These are phyloP conservation scores for Komagataella mondaviorum DNA, from an alignment of 805 yeast genomes.

Conservation along the genomic window DNA sequence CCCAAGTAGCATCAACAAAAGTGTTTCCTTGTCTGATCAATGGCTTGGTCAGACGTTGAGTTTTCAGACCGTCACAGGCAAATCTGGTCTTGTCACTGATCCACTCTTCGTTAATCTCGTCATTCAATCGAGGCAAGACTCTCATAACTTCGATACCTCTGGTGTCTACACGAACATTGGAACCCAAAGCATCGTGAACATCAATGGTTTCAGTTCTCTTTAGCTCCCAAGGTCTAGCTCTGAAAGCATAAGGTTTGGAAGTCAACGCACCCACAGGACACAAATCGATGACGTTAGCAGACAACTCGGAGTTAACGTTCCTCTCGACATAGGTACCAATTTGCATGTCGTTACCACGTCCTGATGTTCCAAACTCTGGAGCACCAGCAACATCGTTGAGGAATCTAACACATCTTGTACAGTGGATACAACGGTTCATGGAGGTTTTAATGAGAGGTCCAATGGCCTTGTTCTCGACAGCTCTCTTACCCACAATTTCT, in stretches of 20 bases:
- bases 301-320: conserved; percentile 71
- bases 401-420: conserved; percentile 84
- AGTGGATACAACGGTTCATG: conserved; percentile 87
- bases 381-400: conserved; percentile 89
- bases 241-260: conserved; percentile 83
- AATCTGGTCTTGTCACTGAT: conserved; percentile 78
- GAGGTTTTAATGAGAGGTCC: conserved; percentile 85
- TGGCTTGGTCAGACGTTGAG: conserved; percentile 77
- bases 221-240: conserved; percentile 88
- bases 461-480: conserved; percentile 81
- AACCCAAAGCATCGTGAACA: conserved; percentile 73
- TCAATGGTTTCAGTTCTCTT: conserved; percentile 81
- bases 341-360: conserved; percentile 88
- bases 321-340: conserved; percentile 82
- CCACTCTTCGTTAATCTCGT: conserved; percentile 86
- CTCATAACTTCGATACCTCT: conserved; percentile 84
- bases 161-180: conserved; percentile 73
- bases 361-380: conserved; percentile 79
- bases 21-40: conserved; percentile 55
- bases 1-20: conserved; percentile 75
- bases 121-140: conserved; percentile 74
- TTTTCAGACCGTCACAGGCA: conserved; percentile 75
- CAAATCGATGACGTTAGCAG: conserved; percentile 77
- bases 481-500: conserved; percentile 76
- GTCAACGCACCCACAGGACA: conserved; percentile 92